phyloP scores from a whole-genome alignment of 176 grass and related monocot genomes.

The Aechmea fasciata region DNA sequence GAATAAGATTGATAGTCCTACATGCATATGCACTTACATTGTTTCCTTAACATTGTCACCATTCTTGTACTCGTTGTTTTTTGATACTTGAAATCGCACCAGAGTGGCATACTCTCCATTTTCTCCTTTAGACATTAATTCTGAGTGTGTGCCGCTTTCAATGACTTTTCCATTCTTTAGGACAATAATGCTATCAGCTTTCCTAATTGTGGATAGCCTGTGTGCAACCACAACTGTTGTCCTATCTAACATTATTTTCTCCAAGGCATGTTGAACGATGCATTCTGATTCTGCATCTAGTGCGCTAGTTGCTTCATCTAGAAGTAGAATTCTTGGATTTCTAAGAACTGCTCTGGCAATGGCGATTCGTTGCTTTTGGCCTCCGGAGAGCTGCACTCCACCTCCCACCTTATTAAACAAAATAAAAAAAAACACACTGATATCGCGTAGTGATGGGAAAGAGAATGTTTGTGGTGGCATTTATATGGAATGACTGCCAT shows the following conservation, averaged over 20 bases:
- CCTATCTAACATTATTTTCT: slow-evolving; percentile 88
- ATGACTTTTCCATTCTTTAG: slow-evolving; percentile 91
- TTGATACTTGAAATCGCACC: slow-evolving; percentile 67
- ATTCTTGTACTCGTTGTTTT: slow-evolving; percentile 46
- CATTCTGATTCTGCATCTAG: slow-evolving; percentile 89
- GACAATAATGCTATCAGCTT: slow-evolving; percentile 79
- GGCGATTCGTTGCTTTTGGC: slow-evolving; percentile 97
- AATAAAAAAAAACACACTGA: slow-evolving; percentile 1
- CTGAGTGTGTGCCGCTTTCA: slow-evolving; percentile 83
- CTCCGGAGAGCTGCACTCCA: slow-evolving; percentile 90
- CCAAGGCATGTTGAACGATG: slow-evolving; percentile 92
- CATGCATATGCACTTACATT: background rate
- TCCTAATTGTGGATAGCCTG: slow-evolving; percentile 82
- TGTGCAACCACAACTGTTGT: slow-evolving; percentile 94
- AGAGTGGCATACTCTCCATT: slow-evolving; percentile 84
- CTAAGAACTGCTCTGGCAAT: slow-evolving; percentile 93
- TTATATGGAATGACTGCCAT: too few species aligned
- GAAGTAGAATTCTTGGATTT: slow-evolving; percentile 91
- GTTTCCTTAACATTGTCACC: too few species aligned
- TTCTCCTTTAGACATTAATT: slow-evolving; percentile 67
- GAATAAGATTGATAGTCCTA: slow-evolving; percentile 72
- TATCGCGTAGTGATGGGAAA: background rate
- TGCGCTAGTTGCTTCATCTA: slow-evolving; percentile 98
- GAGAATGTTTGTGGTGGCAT: background rate
- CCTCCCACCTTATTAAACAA: slow-evolving; percentile 61